Evolutionary conservation across 768 basidiomycete species (phyloP).

Genomic region (Pulveroboletus sp.): DNA sequence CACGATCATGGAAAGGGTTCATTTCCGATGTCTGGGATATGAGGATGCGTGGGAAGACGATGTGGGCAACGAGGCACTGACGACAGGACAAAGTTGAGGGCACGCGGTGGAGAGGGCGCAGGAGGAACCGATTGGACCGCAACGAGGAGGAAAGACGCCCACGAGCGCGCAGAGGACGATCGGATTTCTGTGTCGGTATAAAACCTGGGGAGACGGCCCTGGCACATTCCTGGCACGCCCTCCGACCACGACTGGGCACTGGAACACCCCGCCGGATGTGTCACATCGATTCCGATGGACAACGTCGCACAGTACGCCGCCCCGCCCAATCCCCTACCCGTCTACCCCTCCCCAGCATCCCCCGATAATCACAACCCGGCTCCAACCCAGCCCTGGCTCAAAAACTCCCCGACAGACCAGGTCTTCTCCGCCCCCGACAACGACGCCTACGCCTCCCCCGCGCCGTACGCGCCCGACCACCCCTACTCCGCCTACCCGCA

Average conservation of each 20-base stretch:
- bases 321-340: conserved; percentile 25
- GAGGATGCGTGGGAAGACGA: conserved; percentile 10
- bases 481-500: conserved; percentile 29
- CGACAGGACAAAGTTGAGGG: conserved; percentile 20
- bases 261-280: conserved; percentile 30
- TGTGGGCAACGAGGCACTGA: conserved; percentile 20
- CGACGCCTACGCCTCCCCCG: conserved; percentile 32
- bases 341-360: conserved; percentile 29
- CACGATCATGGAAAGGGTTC: conserved; percentile 32
- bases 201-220: conserved; percentile 27
- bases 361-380: conserved; percentile 27
- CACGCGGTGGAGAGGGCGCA: conserved; percentile 7
- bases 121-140: conserved; percentile 11
- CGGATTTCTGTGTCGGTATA: conserved; percentile 24
- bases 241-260: conserved; percentile 27
- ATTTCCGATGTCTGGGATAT: conserved; percentile 32
- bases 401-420: conserved; percentile 23
- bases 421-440: conserved; percentile 38
- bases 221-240: conserved; percentile 28
- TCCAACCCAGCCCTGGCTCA: conserved; percentile 30
- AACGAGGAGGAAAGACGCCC: conserved; percentile 12
- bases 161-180: conserved; percentile 17
- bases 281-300: conserved; percentile 35
- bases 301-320: conserved; percentile 33
- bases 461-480: conserved; percentile 24